Base-by-base conservation (phyloP, 345 rosid genomes). In the Dipteronia sinensis region DNA sequence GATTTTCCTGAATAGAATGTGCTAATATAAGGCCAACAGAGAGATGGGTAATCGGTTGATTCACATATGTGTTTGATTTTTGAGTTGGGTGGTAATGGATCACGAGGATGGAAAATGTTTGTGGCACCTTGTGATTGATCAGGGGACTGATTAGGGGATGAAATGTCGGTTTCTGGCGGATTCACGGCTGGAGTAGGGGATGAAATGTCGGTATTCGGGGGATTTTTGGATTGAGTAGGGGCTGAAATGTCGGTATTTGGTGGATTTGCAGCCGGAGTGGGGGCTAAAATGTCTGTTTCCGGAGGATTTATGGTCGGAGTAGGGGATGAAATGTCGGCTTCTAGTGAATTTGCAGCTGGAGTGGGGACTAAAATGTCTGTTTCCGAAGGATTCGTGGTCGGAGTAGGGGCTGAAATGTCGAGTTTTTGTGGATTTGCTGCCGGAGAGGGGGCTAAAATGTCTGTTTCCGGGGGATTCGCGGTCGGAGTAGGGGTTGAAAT, bases 1-100 rank as follows among this genome's bases (percentile, higher is more conserved):
- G 82, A 67, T 17, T 81, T 78, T 19, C 80, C 69, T 1, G 71
- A 58, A 17, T 83, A 29, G 25, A 85, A 77, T 9, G 90, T 87
- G 27, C 55, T 13, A 13, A 88, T 7, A 2, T 85, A 74, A 1
- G 85, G 38, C 40, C 78, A 47, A 73, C 97, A 90, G 15, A 92
- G 72, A 27, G 53, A 9, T 0, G 92, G 86, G 65, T 65, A 66
- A 72, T 86, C 87, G 0, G 94, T 88, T 40, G 63, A 5, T 27
- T 72, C 72, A 38, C 93, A 91, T 3, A 82, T 72, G 19, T 76
- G n/a, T 76, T 84, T 82, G 66, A 85, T 4, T 3, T 58, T 78
- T 6, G 82, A 82, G 17, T 79, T 56, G 23, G 12, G 13, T 27
- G 10, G 8, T 74, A 66, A 3, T 62, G 23, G 46, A 49, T 34